Percentiles rank a stretch among this genome's conserved stretches.
Conservation (phyloP, 2,329 filamentous ascomycete genomes). For the Torrubiellomyces zombiae region DNA sequence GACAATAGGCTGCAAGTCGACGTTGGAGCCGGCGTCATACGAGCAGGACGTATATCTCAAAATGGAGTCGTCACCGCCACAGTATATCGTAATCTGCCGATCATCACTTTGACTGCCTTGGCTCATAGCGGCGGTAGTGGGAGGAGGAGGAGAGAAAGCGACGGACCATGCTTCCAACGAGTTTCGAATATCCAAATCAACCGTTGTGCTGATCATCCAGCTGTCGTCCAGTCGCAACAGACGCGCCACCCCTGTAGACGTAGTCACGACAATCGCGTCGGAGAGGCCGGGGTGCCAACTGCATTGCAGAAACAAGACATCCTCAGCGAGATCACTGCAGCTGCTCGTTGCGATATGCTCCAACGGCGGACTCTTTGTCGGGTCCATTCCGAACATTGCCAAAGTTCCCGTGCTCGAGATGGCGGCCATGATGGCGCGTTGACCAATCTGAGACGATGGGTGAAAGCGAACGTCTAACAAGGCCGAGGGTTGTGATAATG, state of each 20-base stretch:
- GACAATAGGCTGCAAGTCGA: too few species aligned
- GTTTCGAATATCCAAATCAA: conserved; percentile 28
- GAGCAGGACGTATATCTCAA: conserved; percentile 29
- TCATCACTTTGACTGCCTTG: conserved; percentile 8
- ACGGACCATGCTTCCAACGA: conserved; percentile 60
- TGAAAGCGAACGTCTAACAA: conserved; percentile 78
- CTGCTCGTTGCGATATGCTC: conserved; percentile 26
- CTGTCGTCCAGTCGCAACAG: conserved; percentile 30
- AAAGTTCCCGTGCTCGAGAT: conserved; percentile 64
- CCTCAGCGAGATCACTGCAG: conserved; percentile 33
- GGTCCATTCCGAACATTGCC: conserved; percentile 42
- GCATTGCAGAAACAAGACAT: conserved; percentile 53
- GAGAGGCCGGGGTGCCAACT: conserved; percentile 48
- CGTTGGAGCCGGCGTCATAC: conserved; percentile 6
- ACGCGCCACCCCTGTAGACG: conserved; percentile 49
- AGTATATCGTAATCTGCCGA: conserved; percentile 30
- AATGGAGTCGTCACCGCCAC: conserved; percentile 62
- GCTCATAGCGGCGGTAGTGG: conserved; percentile 4
- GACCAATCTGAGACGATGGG: conserved; percentile 19
- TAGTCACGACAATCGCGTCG: conserved; percentile 49
- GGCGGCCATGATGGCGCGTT: conserved; percentile 44
- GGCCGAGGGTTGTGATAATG: conserved; percentile 48
- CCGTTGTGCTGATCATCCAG: conserved; percentile 19
- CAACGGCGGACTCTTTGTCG: conserved; percentile 16
- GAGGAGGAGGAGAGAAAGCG: conserved; percentile 36